Percentiles rank a stretch among this genome's conserved stretches.
Conservation (phyloP, 176 grass and related monocot genomes). For the Bonia amplexicaulis region DNA sequence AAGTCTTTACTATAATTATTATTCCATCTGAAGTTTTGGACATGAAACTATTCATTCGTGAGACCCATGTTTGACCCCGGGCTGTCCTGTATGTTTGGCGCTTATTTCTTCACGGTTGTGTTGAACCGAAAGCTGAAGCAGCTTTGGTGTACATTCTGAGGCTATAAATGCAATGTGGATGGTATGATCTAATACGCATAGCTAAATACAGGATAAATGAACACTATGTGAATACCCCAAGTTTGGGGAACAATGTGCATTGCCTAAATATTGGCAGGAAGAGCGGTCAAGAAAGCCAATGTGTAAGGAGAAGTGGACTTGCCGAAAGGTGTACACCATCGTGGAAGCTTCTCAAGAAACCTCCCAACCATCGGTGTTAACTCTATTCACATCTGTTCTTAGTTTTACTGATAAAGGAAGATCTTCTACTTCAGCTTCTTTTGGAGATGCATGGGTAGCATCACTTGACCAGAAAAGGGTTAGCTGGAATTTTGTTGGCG, state of each 20-base stretch:
- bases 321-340: constrained; percentile 70
- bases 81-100: background rate
- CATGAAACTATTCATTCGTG: background rate
- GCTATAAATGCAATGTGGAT: constrained; percentile 29
- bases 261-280: constrained; percentile 69
- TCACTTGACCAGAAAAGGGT: constrained; percentile 63
- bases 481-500: constrained; percentile 78
- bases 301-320: constrained; percentile 77
- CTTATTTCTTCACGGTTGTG: background rate
- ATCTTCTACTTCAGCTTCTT: background rate
- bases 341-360: constrained; percentile 72
- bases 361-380: constrained; percentile 57
- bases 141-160: constrained; percentile 11
- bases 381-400: constrained; percentile 66
- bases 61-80: background rate
- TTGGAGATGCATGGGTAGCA: background rate
- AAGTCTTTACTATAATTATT: background rate
- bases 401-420: constrained; percentile 58
- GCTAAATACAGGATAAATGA: constrained; percentile 25
- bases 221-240: constrained; percentile 7
- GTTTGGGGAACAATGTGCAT: background rate
- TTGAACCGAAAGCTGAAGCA: background rate
- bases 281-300: constrained; percentile 73
- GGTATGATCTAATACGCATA: constrained; percentile 4
- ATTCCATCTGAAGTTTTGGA: background rate